phyloP scores from a whole-genome alignment of 805 yeast species.

The Nakazawaea sp. region DNA sequence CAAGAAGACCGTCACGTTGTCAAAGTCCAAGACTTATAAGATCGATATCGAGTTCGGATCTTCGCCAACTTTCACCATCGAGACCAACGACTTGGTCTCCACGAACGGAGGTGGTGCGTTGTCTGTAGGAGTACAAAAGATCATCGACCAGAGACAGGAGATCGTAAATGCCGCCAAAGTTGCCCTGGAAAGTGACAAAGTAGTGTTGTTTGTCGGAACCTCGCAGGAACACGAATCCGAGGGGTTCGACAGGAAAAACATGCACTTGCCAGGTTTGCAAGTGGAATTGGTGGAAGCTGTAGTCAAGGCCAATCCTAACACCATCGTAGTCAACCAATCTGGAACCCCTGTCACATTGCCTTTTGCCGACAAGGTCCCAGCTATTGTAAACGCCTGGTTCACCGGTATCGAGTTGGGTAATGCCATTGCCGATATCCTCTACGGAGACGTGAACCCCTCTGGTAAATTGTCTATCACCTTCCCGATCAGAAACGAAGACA shows the following conservation, averaged over 20 bases:
- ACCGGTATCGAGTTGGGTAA: conserved; percentile 55
- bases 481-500: conserved; percentile 45
- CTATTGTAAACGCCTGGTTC: conserved; percentile 46
- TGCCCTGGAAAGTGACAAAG: conserved; percentile 48
- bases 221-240: conserved; percentile 54
- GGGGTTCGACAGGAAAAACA: conserved; percentile 45
- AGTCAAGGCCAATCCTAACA: conserved; percentile 38
- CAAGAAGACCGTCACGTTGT: conserved; percentile 19
- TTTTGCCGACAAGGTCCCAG: conserved; percentile 36
- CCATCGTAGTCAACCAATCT: conserved; percentile 48
- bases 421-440: conserved; percentile 52
- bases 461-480: conserved; percentile 53
- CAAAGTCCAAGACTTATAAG: conserved; percentile 27
- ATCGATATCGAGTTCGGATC: conserved; percentile 35
- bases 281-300: conserved; percentile 39
- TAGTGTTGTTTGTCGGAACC: conserved; percentile 43
- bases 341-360: conserved; percentile 61
- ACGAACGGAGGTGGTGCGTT: conserved; percentile 30
- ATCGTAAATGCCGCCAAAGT: conserved; percentile 36
- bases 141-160: conserved; percentile 22
- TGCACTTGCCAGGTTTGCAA: conserved; percentile 45
- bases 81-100: conserved; percentile 15
- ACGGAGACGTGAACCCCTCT: conserved; percentile 54
- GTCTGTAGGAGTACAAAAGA: conserved; percentile 24
- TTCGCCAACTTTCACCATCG: conserved; percentile 26